These are phyloP conservation scores for Mycena sp. DNA, from an alignment of 1,284 basidiomycete species.

Conservation along the genomic window DNA sequence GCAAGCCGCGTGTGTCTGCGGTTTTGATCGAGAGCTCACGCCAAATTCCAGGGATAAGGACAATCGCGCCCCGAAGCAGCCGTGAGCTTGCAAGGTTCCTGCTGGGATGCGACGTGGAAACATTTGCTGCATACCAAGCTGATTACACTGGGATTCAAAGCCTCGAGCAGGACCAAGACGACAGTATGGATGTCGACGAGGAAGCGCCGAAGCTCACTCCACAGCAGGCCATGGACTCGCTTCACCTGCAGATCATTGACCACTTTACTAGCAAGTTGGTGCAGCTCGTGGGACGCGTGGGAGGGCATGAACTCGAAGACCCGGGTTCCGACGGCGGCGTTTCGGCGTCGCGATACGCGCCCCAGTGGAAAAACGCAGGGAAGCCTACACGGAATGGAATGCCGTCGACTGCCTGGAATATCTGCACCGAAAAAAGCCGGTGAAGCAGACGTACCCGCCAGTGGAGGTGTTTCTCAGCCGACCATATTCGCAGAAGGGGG, in stretches of 20 bases:
- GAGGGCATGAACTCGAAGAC: slow-evolving; percentile 52
- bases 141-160: slow-evolving; percentile 28
- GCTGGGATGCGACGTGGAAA: slow-evolving; percentile 43
- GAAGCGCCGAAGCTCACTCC: slow-evolving; percentile 51
- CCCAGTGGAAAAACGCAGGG: slow-evolving; percentile 50
- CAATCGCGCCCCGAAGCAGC: slow-evolving; percentile 24
- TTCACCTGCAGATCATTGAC: slow-evolving; percentile 74
- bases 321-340: slow-evolving; percentile 37
- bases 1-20: slow-evolving; percentile 44
- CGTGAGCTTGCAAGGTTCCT: slow-evolving; percentile 41
- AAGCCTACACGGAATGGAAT: slow-evolving; percentile 61
- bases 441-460: slow-evolving; percentile 51
- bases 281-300: slow-evolving; percentile 64
- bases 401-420: slow-evolving; percentile 65
- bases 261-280: slow-evolving; percentile 70
- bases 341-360: slow-evolving; percentile 63
- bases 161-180: slow-evolving; percentile 49
- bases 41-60: slow-evolving; percentile 6
- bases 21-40: not conserved
- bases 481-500: slow-evolving; percentile 59
- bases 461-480: slow-evolving; percentile 60
- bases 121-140: slow-evolving; percentile 46
- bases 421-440: slow-evolving; percentile 49
- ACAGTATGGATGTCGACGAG: slow-evolving; percentile 71
- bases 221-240: slow-evolving; percentile 65